Conservation (phyloP, 768 basidiomycete species). For the Chalciporus chontae region DNA sequence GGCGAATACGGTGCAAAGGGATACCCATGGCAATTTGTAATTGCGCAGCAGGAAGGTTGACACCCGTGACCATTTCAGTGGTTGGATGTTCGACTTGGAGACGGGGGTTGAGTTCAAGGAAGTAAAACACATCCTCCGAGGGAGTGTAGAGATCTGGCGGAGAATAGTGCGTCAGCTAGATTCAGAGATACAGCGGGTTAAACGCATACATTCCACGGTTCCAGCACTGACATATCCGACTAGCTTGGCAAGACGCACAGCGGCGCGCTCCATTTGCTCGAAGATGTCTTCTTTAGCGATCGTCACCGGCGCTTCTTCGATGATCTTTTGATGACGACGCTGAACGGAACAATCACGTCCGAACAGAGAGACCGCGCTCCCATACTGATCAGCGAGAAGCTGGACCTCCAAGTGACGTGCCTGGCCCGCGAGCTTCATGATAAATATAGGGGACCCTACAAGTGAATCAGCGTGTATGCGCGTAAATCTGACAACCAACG, state of each 20-base stretch:
- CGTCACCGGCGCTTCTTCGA: slow-evolving; percentile 98
- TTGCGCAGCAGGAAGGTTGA: slow-evolving; percentile 96
- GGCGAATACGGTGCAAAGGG: slow-evolving; percentile 90
- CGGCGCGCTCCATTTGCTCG: slow-evolving; percentile 97
- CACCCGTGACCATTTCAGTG: slow-evolving; percentile 99
- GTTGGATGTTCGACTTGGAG: slow-evolving; percentile 99
- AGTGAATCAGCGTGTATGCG: slow-evolving; percentile 6
- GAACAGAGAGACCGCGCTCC: slow-evolving; percentile 97
- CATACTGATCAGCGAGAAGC: slow-evolving; percentile 97
- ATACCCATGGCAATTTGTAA: slow-evolving; percentile 98
- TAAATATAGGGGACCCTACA: slow-evolving; percentile 93
- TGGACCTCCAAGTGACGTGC: slow-evolving; percentile 98
- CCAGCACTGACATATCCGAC: slow-evolving; percentile 99
- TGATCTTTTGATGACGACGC: slow-evolving; percentile 99
- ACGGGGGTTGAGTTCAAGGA: slow-evolving; percentile 98
- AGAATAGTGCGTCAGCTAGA: slow-evolving; percentile 3
- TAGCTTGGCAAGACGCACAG: slow-evolving; percentile 97
- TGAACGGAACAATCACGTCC: slow-evolving; percentile 99
- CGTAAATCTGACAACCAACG: slow-evolving; percentile 13
- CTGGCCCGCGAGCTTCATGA: slow-evolving; percentile 99
- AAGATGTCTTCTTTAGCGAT: slow-evolving; percentile 91
- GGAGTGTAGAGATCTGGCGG: slow-evolving; percentile 87
- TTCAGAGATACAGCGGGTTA: background rate
- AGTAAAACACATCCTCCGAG: slow-evolving; percentile 91
- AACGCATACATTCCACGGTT: slow-evolving; percentile 83